Evolutionary conservation across 2,329 filamentous ascomycete species (phyloP).

Genomic region (Aspergillus piperis): DNA sequence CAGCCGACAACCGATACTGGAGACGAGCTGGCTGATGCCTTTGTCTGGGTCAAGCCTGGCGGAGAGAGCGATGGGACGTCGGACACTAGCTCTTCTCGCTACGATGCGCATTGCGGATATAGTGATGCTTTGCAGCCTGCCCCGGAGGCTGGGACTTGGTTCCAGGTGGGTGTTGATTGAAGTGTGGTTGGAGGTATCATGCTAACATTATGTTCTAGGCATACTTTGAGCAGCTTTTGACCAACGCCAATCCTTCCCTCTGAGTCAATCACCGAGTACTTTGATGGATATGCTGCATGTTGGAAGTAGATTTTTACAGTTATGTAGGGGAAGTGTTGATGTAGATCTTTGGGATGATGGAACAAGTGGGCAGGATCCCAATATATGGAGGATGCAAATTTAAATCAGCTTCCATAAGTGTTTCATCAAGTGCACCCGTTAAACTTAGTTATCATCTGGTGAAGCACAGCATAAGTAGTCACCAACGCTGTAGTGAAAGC

Average conservation of each 20-base stretch:
- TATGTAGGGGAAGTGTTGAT: slow-evolving; percentile 7
- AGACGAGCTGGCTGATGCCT: slow-evolving; percentile 61
- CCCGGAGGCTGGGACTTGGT: slow-evolving; percentile 71
- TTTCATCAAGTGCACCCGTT: no score
- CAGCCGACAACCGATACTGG: slow-evolving; percentile 65
- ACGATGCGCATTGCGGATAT: slow-evolving; percentile 58
- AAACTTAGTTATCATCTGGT: not conserved
- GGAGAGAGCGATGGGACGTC: slow-evolving; percentile 56
- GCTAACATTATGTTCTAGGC: slow-evolving; percentile 18
- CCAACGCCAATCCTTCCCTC: slow-evolving; percentile 30
- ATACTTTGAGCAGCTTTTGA: slow-evolving; percentile 33
- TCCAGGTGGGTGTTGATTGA: slow-evolving; percentile 48
- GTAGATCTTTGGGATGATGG: not conserved
- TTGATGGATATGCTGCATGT: not conserved
- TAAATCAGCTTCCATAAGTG: no score
- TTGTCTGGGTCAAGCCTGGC: slow-evolving; percentile 72
- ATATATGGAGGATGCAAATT: no score
- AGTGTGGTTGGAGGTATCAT: slow-evolving; percentile 27
- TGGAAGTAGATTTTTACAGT: not conserved
- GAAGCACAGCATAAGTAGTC: not conserved
- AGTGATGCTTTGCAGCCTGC: slow-evolving; percentile 61
- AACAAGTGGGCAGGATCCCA: no score
- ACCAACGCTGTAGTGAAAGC: not conserved
- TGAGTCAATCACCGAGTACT: not conserved
- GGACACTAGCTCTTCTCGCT: slow-evolving; percentile 52